Evolutionary conservation across 352 stramenopile species (phyloP), one percentile per base, ranked within the genome.

Genomic region (Globisporangium polare): DNA sequence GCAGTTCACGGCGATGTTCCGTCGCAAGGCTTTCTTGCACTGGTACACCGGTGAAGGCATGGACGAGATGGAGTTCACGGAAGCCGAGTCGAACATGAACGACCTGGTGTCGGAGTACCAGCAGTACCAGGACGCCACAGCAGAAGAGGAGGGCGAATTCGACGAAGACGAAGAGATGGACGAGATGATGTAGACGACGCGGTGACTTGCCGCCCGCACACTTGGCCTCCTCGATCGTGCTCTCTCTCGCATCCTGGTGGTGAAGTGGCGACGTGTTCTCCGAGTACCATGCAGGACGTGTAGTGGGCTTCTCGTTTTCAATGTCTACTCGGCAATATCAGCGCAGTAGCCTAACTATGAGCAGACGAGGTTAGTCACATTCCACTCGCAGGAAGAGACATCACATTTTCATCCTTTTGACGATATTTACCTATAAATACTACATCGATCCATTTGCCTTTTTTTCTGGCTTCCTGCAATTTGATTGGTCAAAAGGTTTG

Each of bases 31-130:
- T 72, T 99, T 99, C 91, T 94, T 99, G 76, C 98, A 99, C 81
- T 99, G 98, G 98, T 99, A 99, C 90, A 99, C 98, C 49, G 97
- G 98, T 53, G 98, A 99, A 84, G 98, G 98, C 77, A 99, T 99
- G 98, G 98, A 99, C 72, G 97, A 99, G 82, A 99, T 99, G 98
- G 98, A 99, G 84, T 99, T 99, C 88, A 99, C 98, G 51, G 98
- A 99, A 87, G 98, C 98, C 37, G 97, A 99, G 84, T 99, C 95
- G 62, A 99, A 99, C 95, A 99, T 99, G 95, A 99, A 99, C 83
- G 98, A 99, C 84, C 83, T 99, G 62, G 97, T 99, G 53, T 99
- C 97, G 53, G 98, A 99, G 82, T 99, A 99, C 87, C 98, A 99
- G 85, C 98, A 99, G 81, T 99, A 99, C 88, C 98, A 99, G 80